These are phyloP conservation scores for Microthyrium microscopicum DNA, from an alignment of 2,329 filamentous ascomycete genomes.

Conservation along the genomic window DNA sequence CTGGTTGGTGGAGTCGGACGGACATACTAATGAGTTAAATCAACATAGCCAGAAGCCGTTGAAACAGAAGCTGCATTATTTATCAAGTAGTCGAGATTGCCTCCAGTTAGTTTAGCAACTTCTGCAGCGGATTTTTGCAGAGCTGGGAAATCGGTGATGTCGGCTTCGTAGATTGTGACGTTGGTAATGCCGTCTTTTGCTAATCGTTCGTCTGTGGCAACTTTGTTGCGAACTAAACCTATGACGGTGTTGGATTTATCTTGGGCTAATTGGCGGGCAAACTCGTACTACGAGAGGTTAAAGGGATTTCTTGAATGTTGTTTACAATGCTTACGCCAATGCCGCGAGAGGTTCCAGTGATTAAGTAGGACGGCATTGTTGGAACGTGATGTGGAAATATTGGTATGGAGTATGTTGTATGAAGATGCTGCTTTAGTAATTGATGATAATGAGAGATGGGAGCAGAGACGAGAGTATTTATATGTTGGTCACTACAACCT, in stretches of 20 bases:
- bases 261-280: slow-evolving; percentile 16
- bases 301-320: neutral
- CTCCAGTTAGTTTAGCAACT: slow-evolving; percentile 12
- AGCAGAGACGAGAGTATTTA: too few relatives aligned
- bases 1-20: neutral
- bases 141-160: slow-evolving; percentile 24
- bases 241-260: slow-evolving; percentile 17
- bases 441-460: too few relatives aligned
- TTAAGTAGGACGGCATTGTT: slow-evolving; percentile 17
- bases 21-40: slow-evolving; percentile 10
- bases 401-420: too few relatives aligned
- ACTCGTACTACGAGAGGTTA: slow-evolving; percentile 13
- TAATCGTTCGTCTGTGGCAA: slow-evolving; percentile 10
- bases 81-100: slow-evolving; percentile 15
- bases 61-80: slow-evolving; percentile 17
- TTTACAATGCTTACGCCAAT: slow-evolving; percentile 13
- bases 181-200: slow-evolving; percentile 18
- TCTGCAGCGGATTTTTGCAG: slow-evolving; percentile 19
- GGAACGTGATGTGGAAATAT: neutral
- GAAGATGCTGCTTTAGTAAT: too few relatives aligned
- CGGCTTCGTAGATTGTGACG: slow-evolving; percentile 29
- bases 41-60: slow-evolving; percentile 8
- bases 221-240: slow-evolving; percentile 19
- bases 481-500: too few relatives aligned
- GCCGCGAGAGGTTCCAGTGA: slow-evolving; percentile 19